Base-by-base conservation (phyloP, 805 yeast genomes). In the Candida orba region DNA sequence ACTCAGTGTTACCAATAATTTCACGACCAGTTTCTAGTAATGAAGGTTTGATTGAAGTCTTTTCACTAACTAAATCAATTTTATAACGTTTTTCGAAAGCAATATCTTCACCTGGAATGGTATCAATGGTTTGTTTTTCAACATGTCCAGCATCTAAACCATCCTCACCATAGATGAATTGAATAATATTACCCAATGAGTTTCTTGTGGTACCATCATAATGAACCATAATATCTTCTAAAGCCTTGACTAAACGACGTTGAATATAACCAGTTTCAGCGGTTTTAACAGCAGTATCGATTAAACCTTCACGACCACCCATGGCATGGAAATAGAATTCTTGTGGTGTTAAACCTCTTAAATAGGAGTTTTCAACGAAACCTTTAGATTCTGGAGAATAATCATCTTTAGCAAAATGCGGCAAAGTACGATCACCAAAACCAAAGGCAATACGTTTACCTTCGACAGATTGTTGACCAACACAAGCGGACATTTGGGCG, bases 221-320 rank as follows among this genome's bases (percentile, higher is more conserved):
- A 62, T 91, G 96, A 36, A 90, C 97, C 95, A 89, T 89, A 52
- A 90, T 88, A 69, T 90, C 98, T 63, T 90, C 98, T 67, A 90
- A 71, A 25, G 98, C 98, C 66, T 91, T 91, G 37, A 91, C 95
- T 64, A 91, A 72, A 76, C 98, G 91, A 75, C 98, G 91, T 70
- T 91, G 98, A 61, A 91, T 90, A 65, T 91, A 91, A 70, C 98
- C 98, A 24, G 98, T 90, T 69, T 91, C 98, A 3, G 99, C 98
- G 35, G 99, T 93, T 66, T 93, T 93, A 39, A 93, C 99, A 14
- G 99, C 99, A 43, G 99, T 93, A 76, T 93, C 99, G 64, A 93
- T 95, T 63, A 93, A 75, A 75, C 99, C 99, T 72, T 93, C 99
- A 77, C 99, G 88, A 73, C 99, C 99, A 61, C 99, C 98, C 96